Conservation (phyloP, 306 rosid species). For the Medicago arabica region DNA sequence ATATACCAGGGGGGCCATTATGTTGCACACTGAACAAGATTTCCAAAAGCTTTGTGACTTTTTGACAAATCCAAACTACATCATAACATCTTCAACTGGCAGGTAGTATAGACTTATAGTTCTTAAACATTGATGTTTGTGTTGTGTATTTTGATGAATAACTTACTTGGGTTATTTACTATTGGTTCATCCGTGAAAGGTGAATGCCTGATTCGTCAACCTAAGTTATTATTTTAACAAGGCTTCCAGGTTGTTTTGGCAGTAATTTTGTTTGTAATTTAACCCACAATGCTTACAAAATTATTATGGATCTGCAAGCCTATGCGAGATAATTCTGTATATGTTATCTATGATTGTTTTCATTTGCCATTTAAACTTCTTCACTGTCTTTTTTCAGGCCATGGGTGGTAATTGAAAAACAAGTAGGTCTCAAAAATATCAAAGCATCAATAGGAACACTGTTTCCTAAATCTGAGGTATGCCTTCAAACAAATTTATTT, state of each 20-base stretch:
- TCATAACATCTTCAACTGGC: conserved; percentile 67
- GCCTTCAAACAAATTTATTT: conserved; percentile 16
- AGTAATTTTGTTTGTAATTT: neutral
- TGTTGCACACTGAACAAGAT: conserved; percentile 51
- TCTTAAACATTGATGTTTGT: conserved; percentile 19
- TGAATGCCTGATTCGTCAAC: neutral
- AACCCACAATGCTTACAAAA: conserved; percentile 17
- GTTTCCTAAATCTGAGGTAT: conserved; percentile 57
- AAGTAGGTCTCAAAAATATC: conserved; percentile 42
- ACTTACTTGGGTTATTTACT: neutral
- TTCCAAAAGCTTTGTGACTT: conserved; percentile 53
- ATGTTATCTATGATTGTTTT: conserved; percentile 8
- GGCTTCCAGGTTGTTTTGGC: conserved; percentile 7
- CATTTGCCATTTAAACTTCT: conserved; percentile 22
- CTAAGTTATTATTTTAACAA: neutral
- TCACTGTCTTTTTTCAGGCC: conserved; percentile 66
- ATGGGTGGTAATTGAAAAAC: conserved; percentile 63
- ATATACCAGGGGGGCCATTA: conserved; percentile 58
- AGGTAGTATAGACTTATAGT: conserved; percentile 51
- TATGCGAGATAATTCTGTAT: neutral
- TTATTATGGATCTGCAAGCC: conserved; percentile 24
- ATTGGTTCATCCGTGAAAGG: conserved; percentile 15
- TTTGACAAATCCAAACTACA: conserved; percentile 58
- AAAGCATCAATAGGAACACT: conserved; percentile 53
- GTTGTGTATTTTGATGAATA: neutral